Base-by-base conservation (phyloP, 2,329 filamentous ascomycete genomes). In the Colletotrichum sp. region DNA sequence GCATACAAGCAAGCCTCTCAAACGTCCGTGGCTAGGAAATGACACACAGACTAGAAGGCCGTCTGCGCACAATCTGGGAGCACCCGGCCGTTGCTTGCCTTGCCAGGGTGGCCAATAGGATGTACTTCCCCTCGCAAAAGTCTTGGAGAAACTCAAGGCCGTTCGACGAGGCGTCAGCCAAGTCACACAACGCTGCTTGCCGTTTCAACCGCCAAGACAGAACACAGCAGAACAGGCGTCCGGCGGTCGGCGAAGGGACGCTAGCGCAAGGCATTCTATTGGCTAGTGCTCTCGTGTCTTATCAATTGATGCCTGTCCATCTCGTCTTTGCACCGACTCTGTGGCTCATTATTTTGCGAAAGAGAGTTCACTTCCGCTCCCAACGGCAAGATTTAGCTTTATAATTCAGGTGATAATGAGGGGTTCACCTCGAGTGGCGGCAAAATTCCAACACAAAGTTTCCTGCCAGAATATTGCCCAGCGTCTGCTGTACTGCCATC, bases 141-240 rank as follows among this genome's bases (percentile, higher is more conserved):
- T 26, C 55, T 66, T 32, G 71, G 61, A 34, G 38, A 74, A 75
- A 75, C 48, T 66, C 68, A 71, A 75, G 36, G 48, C 30, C 61
- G 72, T 66, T 66, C 67, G 55, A 75, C 13, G 24, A 66, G 72
- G 60, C 68, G 72, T 75, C 67, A 66, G 73, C 69, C 73, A 72
- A 72, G 69, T 69, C 69, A 43, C 72, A 52, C 52, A 36, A 71
- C 28, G 52, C 66, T 61, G 30, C 34, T 13, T 4, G 16, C 26
- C 66, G 13, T 60, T 6, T 4, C 1, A 1, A 64, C 18, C 30
- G 61, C 58, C 58, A 61, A 61, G 58, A 30, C 24, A 34, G 28
- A 13, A n/a, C 28, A 30, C 58, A 61, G 58, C 16, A 32, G 1
- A 30, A 15, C 18, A 32, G 6, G 24, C 30, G 32, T 34, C 60